Base-by-base conservation (phyloP, 345 rosid species). In the Passiflora organensis region DNA sequence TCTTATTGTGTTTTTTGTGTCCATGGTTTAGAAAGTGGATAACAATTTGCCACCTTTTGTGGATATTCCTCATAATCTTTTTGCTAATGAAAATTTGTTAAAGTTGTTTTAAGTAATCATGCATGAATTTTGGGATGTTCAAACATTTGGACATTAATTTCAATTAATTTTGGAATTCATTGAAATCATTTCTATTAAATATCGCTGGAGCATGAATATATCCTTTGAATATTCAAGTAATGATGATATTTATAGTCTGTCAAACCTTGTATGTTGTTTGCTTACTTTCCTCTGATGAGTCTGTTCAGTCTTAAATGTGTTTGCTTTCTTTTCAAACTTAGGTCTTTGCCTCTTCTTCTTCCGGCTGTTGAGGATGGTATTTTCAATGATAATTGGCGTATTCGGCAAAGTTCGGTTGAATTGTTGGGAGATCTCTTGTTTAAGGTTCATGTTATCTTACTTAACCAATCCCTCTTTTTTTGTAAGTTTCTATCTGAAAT, bases 281-380 rank as follows among this genome's bases (percentile, higher is more conserved):
- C n/a, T 15, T 38, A 24, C 17, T 24, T 25, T 48, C 22, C 28
- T 46, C 36, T 17, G 25, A 46, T 48, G n/a, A 32, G 6, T 53
- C 16, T 48, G 9, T 50, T 41, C 44, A 28, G 9, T 19, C 8
- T 32, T 19, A 24, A 28, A 3, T 8, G 8, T 8, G n/a, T 44
- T 48, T 12, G 53, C 36, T 22, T 42, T 39, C 61, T 54, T 37
- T 46, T 55, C 48, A 19, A 57, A 24, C 10, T 49, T 81, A 93
- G 99, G 78, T 81, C 99, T 17, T 80, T 93, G 61, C 95, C 91
- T 53, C 91, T 89, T 64, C 97, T 93, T 53, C 99, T 93, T 76
- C 99, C 99, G 25, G 97, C 97, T 62, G 96, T 89, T 56, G 99
- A 93, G 71, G 99, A 93, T 77, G 99, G 99, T 37, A 93, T 93